A percentile compares a stretch with the other conserved stretches of the same genome.
Conservation (phyloP, 192 early-diverging fungal species). For the Thamnidium elegans region DNA sequence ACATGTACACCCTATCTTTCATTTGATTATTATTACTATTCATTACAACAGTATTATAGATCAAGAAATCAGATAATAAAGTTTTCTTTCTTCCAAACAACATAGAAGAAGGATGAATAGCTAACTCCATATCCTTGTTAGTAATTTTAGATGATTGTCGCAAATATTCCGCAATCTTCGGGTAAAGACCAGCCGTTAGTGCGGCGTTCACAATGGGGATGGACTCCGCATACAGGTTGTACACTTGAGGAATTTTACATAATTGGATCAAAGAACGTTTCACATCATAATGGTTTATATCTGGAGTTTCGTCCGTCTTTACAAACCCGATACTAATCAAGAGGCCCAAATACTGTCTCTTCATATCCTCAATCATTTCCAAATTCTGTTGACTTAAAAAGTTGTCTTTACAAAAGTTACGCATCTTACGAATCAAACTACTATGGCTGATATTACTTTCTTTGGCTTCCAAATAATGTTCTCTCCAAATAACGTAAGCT, state of each 20-base stretch:
- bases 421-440: slow-evolving; percentile 15
- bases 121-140: slow-evolving; percentile 50
- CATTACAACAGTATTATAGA: slow-evolving; percentile 50
- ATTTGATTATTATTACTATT: slow-evolving; percentile 21
- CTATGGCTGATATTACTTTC: neutral
- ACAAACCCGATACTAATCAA: slow-evolving; percentile 52
- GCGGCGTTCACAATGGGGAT: slow-evolving; percentile 66
- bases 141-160: slow-evolving; percentile 33
- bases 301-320: slow-evolving; percentile 1
- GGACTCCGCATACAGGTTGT: slow-evolving; percentile 40
- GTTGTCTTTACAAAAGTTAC: slow-evolving; percentile 45
- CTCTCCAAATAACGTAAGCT: slow-evolving; percentile 50
- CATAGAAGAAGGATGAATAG: slow-evolving; percentile 80
- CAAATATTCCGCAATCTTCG: slow-evolving; percentile 58
- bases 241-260: slow-evolving; percentile 38
- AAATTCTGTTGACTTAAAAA: slow-evolving; percentile 52
- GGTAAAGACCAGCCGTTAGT: slow-evolving; percentile 81
- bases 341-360: slow-evolving; percentile 50
- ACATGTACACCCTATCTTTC: slow-evolving; percentile 43
- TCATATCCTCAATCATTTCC: slow-evolving; percentile 56
- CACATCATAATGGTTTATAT: slow-evolving; percentile 13
- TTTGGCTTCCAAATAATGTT: slow-evolving; percentile 24
- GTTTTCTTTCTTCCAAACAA: slow-evolving; percentile 45
- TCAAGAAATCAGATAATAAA: slow-evolving; percentile 23
- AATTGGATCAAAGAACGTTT: slow-evolving; percentile 17